Conservation (phyloP, 257 asterid genomes). For the Solanum sparsipilum region DNA sequence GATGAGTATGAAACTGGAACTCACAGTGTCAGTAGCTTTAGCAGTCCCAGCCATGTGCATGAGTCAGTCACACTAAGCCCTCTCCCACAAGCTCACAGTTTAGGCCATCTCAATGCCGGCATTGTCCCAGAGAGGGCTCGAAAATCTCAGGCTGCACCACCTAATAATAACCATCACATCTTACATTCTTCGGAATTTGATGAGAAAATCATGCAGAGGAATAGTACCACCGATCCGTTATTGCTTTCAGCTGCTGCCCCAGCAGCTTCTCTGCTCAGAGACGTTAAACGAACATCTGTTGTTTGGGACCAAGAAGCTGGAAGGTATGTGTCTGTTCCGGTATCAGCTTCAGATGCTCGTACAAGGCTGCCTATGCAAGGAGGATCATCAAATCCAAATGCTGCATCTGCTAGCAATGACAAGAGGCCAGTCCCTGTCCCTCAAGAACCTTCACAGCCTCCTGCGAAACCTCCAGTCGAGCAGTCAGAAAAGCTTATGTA, state of each 20-base stretch:
- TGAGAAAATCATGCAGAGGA: slow-evolving; percentile 41
- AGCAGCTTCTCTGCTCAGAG: slow-evolving; percentile 49
- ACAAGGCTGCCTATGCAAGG: slow-evolving; percentile 28
- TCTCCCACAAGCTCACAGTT: slow-evolving; percentile 53
- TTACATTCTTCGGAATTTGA: slow-evolving; percentile 36
- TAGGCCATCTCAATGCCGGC: slow-evolving; percentile 18
- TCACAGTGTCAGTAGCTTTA: slow-evolving; percentile 77
- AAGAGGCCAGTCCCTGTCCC: slow-evolving; percentile 24
- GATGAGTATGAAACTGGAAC: slow-evolving; percentile 86
- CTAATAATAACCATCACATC: slow-evolving; percentile 15
- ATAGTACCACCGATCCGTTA: slow-evolving; percentile 31
- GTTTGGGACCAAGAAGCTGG: slow-evolving; percentile 99
- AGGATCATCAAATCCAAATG: slow-evolving; percentile 14
- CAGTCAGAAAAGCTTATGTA: slow-evolving; percentile 63
- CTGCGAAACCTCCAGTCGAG: slow-evolving; percentile 23
- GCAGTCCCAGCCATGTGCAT: slow-evolving; percentile 80
- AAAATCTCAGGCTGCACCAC: slow-evolving; percentile 18
- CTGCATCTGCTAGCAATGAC: slow-evolving; percentile 24
- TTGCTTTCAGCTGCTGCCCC: slow-evolving; percentile 33
- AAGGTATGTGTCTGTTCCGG: slow-evolving; percentile 71
- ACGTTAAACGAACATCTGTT: slow-evolving; percentile 82
- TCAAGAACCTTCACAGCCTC: slow-evolving; percentile 23
- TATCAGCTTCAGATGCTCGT: slow-evolving; percentile 56
- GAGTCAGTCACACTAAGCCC: slow-evolving; percentile 82
- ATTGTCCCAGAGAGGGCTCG: slow-evolving; percentile 19